Evolutionary conservation across 257 asterid genomes (phyloP), one percentile per base, ranked within the genome.

Genomic region (Penstemon eatonii): DNA sequence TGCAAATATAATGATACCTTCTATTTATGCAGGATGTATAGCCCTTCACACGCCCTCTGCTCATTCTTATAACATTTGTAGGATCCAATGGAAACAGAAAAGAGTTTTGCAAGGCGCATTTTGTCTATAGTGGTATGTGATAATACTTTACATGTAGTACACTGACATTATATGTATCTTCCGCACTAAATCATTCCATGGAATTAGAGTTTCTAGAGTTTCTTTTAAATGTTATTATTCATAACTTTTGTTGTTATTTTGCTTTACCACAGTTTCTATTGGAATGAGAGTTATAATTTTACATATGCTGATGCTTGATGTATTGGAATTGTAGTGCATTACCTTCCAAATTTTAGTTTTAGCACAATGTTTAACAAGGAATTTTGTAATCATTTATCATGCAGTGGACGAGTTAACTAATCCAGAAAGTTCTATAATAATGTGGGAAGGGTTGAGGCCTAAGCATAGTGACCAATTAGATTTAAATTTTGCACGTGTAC

Each of bases 61-160:
- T 63, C 62, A 15, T 68, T 74, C 41, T 81, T 56, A 12, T 64
- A 57, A 57, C 61, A 66, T 81, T 72, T 73, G 63, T 82, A 94
- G 99, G 99, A 94, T 81, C 99, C 97, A 63, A 63, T 91, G 82
- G 99, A 94, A 77, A 89, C 96, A 53, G 96, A 94, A 70, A 91
- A 79, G 76, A 78, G 79, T 70, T 91, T 94, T 79, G 96, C 85
- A 5, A 76, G 75, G 78, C 95, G 99, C 73, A 87, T 94, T 78
- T 85, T 94, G 85, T 91, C 97, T 55, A 68, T 89, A 59, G 88
- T 91, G 97, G 99, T 94, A 89, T 70, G 90, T 81, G 40, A 64
- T 66, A 46, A 73, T n/a, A 60, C 64, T 36, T 59, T 58, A 25
- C 54, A 44, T 56, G 46, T 54, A n/a, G 43, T n/a, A 66, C 65